phyloP scores from a whole-genome alignment of 148 eudicot genomes.

The Selenicereus undatus region DNA sequence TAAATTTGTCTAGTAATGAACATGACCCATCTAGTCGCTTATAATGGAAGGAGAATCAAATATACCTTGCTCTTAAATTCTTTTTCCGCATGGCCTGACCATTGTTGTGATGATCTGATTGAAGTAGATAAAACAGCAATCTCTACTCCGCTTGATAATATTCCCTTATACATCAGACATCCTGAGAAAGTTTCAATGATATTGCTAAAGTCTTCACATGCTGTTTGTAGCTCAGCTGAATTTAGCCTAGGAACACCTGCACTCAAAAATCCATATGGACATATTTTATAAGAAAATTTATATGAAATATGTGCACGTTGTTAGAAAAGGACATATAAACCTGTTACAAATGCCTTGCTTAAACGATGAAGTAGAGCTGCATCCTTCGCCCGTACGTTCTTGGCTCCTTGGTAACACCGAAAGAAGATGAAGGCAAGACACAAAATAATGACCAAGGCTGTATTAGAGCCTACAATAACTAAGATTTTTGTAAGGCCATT shows the following conservation, averaged over 20 bases:
- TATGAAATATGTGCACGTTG: not conserved
- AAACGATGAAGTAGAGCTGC: conserved; percentile 39
- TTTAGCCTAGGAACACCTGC: conserved; percentile 44
- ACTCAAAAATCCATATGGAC: conserved; percentile 5
- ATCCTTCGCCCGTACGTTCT: conserved; percentile 25
- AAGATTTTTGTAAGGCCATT: not conserved
- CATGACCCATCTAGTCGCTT: not conserved
- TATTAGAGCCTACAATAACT: conserved; percentile 2
- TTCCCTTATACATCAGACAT: conserved; percentile 48
- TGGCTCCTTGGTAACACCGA: conserved; percentile 18
- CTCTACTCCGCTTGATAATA: conserved; percentile 44
- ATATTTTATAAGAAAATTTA: not conserved
- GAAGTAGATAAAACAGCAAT: conserved; percentile 46
- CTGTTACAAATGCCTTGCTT: conserved; percentile 50
- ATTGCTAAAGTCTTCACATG: conserved; percentile 53
- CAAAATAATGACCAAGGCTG: conserved; percentile 12
- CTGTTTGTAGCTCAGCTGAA: conserved; percentile 39
- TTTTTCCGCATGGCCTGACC: conserved; percentile 35
- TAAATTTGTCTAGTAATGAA: too few species aligned
- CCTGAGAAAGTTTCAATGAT: conserved; percentile 44
- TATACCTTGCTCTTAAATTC: conserved; percentile 44
- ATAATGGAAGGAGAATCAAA: not conserved
- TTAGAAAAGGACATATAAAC: conserved; percentile 15
- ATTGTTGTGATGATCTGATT: conserved; percentile 38
- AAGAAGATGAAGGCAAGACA: conserved; percentile 18